Percentiles rank a stretch among this genome's conserved stretches.
Conservation (phyloP, 257 asterid species). For the Forsythia suspensa region DNA sequence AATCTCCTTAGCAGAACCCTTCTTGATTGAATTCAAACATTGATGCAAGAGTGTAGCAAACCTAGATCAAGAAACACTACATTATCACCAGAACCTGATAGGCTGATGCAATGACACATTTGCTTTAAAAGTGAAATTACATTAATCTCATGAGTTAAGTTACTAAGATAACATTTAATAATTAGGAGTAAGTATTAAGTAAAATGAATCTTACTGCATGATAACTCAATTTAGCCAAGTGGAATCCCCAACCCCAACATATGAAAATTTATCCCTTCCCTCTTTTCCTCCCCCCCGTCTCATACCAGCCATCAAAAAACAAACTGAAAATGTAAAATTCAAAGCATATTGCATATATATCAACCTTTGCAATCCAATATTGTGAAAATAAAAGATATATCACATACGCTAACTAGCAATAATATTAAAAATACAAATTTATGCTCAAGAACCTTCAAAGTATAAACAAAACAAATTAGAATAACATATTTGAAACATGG, state of each 20-base stretch:
- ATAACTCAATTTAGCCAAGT: background rate
- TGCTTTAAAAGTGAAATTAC: background rate
- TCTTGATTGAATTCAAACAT: constrained; percentile 75
- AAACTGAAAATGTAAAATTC: background rate
- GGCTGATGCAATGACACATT: background rate
- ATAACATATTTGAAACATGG: background rate
- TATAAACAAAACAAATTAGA: background rate
- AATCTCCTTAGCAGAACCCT: constrained; percentile 89
- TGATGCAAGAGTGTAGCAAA: constrained; percentile 83
- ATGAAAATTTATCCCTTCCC: background rate
- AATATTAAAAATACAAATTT: background rate
- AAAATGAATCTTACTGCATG: background rate
- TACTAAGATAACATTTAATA: background rate
- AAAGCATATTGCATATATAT: background rate
- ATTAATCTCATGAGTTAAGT: background rate
- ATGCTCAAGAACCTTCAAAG: background rate
- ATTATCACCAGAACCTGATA: background rate
- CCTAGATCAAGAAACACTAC: constrained; percentile 40
- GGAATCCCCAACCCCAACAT: background rate
- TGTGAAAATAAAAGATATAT: background rate
- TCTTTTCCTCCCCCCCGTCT: background rate
- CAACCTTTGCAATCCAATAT: background rate
- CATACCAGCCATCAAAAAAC: background rate
- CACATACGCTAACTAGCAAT: background rate
- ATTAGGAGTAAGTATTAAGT: too few species aligned